phyloP scores from a whole-genome alignment of 192 early-diverging fungal genomes.

The Mortierella antarctica region DNA sequence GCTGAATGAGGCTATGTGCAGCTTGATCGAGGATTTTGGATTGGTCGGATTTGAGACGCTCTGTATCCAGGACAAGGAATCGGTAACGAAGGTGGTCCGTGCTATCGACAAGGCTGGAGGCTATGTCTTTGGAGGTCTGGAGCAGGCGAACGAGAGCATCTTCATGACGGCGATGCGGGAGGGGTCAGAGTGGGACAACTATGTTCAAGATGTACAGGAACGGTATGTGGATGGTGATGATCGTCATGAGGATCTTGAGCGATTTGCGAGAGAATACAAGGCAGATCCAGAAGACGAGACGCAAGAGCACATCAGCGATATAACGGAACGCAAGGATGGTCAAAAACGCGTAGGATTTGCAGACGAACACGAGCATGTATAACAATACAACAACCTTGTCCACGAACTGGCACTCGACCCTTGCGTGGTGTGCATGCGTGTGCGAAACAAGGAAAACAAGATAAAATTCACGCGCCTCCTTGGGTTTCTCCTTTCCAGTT shows the following conservation, averaged over 20 bases:
- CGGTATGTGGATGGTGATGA: constrained; percentile 34
- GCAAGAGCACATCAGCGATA: neutral
- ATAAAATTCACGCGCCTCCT: too few relatives aligned
- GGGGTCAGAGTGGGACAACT: constrained; percentile 45
- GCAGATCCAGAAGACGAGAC: constrained; percentile 4
- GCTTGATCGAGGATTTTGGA: constrained; percentile 91
- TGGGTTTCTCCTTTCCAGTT: neutral
- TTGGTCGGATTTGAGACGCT: constrained; percentile 94
- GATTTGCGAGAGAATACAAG: constrained; percentile 48
- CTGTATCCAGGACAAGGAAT: constrained; percentile 85
- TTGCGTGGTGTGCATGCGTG: too few relatives aligned
- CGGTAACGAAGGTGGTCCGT: constrained; percentile 78
- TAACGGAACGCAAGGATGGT: neutral
- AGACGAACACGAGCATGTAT: neutral
- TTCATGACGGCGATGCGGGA: constrained; percentile 68
- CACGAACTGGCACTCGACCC: too few relatives aligned
- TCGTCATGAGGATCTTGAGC: constrained; percentile 31
- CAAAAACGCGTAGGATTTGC: constrained; percentile 30
- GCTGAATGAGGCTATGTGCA: constrained; percentile 88
- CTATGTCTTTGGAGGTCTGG: constrained; percentile 86
- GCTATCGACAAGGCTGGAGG: constrained; percentile 94
- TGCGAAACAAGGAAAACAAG: too few relatives aligned
- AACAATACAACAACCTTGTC: too few relatives aligned
- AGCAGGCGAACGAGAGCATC: constrained; percentile 81
- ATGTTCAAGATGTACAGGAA: constrained; percentile 46